Evolutionary conservation across 2,329 filamentous ascomycete species (phyloP).

Genomic region (Epichloe brachyelytri): DNA sequence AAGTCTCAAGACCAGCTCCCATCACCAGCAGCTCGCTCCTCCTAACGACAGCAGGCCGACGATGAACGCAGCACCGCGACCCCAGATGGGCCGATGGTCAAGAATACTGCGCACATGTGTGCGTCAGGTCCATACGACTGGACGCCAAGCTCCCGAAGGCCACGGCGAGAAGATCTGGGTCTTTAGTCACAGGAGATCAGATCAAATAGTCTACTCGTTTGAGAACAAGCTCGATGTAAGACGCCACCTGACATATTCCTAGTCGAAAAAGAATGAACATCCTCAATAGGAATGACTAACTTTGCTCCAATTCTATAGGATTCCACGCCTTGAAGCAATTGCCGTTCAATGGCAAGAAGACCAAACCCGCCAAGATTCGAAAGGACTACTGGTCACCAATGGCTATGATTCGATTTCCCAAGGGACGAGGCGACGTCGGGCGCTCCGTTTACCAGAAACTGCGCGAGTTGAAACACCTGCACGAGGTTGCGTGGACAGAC

Average conservation of each 20-base stretch:
- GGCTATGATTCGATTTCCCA: conserved; percentile 44
- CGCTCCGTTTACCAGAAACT: conserved; percentile 49
- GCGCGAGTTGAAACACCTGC: conserved; percentile 49
- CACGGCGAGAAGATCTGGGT: conserved; percentile 48
- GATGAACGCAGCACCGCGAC: conserved; percentile 24
- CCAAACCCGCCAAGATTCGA: conserved; percentile 47
- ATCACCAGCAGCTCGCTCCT: not conserved
- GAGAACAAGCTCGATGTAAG: conserved; percentile 32
- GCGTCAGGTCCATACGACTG: conserved; percentile 23
- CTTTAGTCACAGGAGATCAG: conserved; percentile 35
- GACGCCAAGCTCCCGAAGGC: conserved; percentile 20
- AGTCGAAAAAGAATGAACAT: not conserved
- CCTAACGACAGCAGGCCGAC: conserved; percentile 12
- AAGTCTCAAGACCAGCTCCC: no score
- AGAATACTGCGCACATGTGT: conserved; percentile 28
- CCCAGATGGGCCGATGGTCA: conserved; percentile 29
- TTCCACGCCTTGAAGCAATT: conserved; percentile 41
- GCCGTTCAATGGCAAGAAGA: conserved; percentile 56
- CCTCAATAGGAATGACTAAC: not conserved
- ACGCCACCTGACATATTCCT: not conserved
- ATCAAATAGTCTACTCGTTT: conserved; percentile 42
- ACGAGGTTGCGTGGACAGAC: conserved; percentile 48
- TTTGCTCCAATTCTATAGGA: conserved; percentile 11
- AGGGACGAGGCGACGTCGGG: conserved; percentile 38
- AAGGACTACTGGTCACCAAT: conserved; percentile 56